A percentile compares a stretch with the other conserved stretches of the same genome.
These are phyloP conservation scores for Tulasnella sp. DNA, from an alignment of 768 basidiomycete species.

Conservation along the genomic window DNA sequence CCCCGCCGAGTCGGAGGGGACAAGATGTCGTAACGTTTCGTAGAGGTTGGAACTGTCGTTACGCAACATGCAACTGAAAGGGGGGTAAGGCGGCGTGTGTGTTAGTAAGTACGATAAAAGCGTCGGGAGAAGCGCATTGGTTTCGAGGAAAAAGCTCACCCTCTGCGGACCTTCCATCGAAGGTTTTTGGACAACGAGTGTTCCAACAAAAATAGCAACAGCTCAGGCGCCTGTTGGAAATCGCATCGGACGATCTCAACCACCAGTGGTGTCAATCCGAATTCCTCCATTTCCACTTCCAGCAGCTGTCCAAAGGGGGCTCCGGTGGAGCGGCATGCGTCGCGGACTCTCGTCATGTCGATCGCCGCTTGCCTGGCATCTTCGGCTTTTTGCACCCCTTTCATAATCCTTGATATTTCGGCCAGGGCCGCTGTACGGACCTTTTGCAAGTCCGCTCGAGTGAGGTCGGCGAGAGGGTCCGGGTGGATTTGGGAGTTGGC, in stretches of 20 bases:
- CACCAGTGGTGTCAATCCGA: constrained; percentile 5
- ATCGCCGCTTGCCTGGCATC: background rate
- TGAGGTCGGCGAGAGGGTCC: background rate
- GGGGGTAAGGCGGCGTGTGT: background rate
- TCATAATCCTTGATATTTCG: background rate
- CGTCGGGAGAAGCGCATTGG: background rate
- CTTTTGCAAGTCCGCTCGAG: constrained; percentile 1
- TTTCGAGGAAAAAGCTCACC: background rate
- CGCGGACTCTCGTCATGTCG: background rate
- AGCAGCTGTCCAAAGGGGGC: constrained; percentile 9
- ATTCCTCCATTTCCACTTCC: constrained; percentile 7
- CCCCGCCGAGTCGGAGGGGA: background rate
- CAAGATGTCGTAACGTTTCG: constrained; percentile 11
- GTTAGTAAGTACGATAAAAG: background rate
- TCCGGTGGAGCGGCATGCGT: background rate
- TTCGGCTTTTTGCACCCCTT: background rate
- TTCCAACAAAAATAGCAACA: constrained; percentile 11
- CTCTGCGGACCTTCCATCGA: constrained; percentile 7
- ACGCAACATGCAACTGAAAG: constrained; percentile 13
- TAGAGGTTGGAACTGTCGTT: constrained; percentile 7
- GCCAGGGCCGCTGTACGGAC: background rate
- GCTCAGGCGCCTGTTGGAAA: constrained; percentile 5
- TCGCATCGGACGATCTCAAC: constrained; percentile 16
- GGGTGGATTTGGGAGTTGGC: background rate
- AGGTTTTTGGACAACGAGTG: constrained; percentile 10